A percentile compares a stretch with the other conserved stretches of the same genome.
These are phyloP conservation scores for Kuraishia ogatae DNA, from an alignment of 805 yeast species.

Conservation along the genomic window DNA sequence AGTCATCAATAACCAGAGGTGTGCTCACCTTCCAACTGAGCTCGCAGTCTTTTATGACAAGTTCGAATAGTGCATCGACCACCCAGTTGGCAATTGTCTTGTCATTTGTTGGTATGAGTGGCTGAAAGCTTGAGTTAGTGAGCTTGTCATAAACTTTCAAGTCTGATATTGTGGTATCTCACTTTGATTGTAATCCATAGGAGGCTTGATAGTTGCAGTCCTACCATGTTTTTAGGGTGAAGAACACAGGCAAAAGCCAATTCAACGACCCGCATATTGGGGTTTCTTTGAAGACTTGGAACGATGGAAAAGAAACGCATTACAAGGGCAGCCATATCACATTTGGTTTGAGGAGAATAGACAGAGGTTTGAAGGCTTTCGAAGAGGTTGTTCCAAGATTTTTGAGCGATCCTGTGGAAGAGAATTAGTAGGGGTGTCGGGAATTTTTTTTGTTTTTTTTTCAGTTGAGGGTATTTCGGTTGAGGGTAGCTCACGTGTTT, in stretches of 20 bases:
- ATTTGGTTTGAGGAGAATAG: background rate
- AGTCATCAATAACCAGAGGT: background rate
- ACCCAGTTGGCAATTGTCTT: background rate
- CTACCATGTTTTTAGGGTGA: background rate
- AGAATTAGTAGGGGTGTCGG: background rate
- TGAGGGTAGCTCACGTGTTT: no score
- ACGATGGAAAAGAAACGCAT: background rate
- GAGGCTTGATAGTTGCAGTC: background rate
- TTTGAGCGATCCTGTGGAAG: background rate
- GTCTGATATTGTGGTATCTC: background rate
- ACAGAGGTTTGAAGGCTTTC: background rate
- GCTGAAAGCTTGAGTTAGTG: background rate
- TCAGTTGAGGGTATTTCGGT: no score
- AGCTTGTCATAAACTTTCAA: no score
- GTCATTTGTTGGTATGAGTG: background rate
- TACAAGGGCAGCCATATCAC: background rate
- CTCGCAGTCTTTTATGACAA: background rate
- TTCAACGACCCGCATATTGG: background rate
- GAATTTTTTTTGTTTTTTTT: no score
- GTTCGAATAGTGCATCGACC: background rate
- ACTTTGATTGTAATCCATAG: background rate
- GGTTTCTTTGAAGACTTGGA: background rate
- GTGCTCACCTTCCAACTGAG: background rate
- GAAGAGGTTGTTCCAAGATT: background rate
- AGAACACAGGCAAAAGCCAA: background rate